A percentile compares a stretch with the other conserved stretches of the same genome.
These are phyloP conservation scores for Cicer judaicum DNA, from an alignment of 306 rosid genomes.

Conservation along the genomic window DNA sequence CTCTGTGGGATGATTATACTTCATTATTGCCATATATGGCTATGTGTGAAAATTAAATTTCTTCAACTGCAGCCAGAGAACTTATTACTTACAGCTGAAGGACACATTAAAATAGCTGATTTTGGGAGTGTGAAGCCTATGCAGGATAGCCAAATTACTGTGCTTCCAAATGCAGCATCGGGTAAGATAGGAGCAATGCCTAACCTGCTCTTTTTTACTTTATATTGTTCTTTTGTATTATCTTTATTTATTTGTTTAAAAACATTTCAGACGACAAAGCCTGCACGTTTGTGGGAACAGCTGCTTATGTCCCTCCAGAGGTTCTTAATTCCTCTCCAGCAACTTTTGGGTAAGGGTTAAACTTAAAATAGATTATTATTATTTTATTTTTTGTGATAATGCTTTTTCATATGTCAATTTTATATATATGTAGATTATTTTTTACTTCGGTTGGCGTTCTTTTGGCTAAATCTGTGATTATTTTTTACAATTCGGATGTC, in stretches of 20 bases:
- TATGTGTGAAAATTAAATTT: constrained; percentile 40
- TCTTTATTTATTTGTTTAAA: constrained; percentile 34
- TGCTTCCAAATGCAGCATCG: constrained; percentile 99
- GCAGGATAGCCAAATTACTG: constrained; percentile 91
- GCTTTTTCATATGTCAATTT: constrained; percentile 21
- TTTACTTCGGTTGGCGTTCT: background rate
- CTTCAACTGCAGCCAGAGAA: constrained; percentile 90
- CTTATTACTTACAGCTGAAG: constrained; percentile 84
- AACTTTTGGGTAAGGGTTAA: constrained; percentile 81
- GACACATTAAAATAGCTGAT: constrained; percentile 96
- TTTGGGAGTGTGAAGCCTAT: constrained; percentile 99
- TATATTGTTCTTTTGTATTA: constrained; percentile 20
- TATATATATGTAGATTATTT: constrained; percentile 12
- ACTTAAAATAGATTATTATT: background rate
- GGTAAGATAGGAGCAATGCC: constrained; percentile 54
- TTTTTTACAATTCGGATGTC: constrained; percentile 19
- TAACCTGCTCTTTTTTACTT: constrained; percentile 32
- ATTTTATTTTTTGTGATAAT: constrained; percentile 37
- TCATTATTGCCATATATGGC: constrained; percentile 43
- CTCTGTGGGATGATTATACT: constrained; percentile 42
- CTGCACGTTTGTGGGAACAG: constrained; percentile 99
- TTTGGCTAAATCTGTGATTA: constrained; percentile 16
- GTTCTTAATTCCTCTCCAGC: constrained; percentile 99
- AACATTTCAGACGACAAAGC: constrained; percentile 81
- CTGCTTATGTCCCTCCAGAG: constrained; percentile 99